A percentile compares a stretch with the other conserved stretches of the same genome.
These are phyloP conservation scores for Cerioporus squamosus DNA, from an alignment of 1,284 basidiomycete genomes.

Conservation along the genomic window DNA sequence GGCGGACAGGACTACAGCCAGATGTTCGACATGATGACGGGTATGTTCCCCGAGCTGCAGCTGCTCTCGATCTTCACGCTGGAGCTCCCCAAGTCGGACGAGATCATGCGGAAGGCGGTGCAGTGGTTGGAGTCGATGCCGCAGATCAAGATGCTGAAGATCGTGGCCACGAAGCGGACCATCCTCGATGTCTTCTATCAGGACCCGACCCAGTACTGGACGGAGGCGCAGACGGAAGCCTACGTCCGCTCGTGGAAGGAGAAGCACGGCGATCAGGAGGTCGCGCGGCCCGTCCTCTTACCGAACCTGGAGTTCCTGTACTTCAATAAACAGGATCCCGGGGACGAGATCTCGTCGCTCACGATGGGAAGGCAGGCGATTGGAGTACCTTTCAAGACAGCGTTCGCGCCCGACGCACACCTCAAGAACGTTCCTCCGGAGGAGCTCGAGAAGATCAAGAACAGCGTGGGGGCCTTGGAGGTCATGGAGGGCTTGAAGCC, in stretches of 20 bases:
- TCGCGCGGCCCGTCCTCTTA: slow-evolving; percentile 34
- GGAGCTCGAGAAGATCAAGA: slow-evolving; percentile 17
- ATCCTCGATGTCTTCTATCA: slow-evolving; percentile 50
- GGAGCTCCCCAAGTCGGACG: slow-evolving; percentile 33
- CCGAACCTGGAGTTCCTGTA: slow-evolving; percentile 49
- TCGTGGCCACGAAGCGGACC: slow-evolving; percentile 43
- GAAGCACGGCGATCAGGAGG: slow-evolving; percentile 9
- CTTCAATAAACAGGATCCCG: slow-evolving; percentile 35
- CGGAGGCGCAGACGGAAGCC: slow-evolving; percentile 6
- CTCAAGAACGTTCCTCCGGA: slow-evolving; percentile 17
- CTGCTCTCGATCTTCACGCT: slow-evolving; percentile 53
- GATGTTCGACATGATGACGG: slow-evolving; percentile 49
- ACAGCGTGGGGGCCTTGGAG: background rate
- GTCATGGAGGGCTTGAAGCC: slow-evolving; percentile 1
- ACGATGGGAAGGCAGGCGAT: slow-evolving; percentile 32
- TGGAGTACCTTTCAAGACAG: slow-evolving; percentile 38
- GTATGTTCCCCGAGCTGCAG: slow-evolving; percentile 49
- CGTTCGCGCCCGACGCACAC: slow-evolving; percentile 38
- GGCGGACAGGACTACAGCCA: slow-evolving; percentile 51
- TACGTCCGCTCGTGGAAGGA: slow-evolving; percentile 10
- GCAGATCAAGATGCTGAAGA: slow-evolving; percentile 50
- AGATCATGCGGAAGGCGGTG: slow-evolving; percentile 38
- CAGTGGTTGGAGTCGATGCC: slow-evolving; percentile 60
- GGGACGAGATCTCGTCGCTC: slow-evolving; percentile 30
- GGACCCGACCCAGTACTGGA: slow-evolving; percentile 32